Percentiles rank a stretch among this genome's conserved stretches.
phyloP scores from a whole-genome alignment of 306 rosid species.

The Comarum palustre region DNA sequence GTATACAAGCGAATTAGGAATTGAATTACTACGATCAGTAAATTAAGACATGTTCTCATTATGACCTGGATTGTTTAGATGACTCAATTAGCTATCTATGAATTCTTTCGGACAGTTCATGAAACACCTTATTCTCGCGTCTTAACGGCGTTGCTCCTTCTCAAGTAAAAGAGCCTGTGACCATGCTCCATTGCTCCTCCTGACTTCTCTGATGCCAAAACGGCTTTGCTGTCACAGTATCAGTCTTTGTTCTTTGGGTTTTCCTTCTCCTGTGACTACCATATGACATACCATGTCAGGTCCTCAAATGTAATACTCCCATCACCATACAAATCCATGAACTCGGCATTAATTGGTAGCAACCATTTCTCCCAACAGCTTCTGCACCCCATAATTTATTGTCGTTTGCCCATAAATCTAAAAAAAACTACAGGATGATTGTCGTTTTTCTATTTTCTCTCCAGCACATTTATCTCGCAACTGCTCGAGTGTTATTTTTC shows the following conservation, averaged over 20 bases:
- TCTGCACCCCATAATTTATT: conserved; percentile 17
- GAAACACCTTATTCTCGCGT: no score
- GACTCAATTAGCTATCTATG: no score
- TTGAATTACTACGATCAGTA: no score
- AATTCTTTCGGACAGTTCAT: no score
- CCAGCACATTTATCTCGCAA: no score
- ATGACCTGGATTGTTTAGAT: no score
- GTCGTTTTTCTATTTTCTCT: no score
- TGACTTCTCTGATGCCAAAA: conserved; percentile 18
- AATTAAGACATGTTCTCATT: no score
- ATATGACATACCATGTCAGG: conserved; percentile 24
- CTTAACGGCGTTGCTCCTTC: no score
- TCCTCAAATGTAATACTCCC: conserved; percentile 20
- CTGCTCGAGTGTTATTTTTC: no score
- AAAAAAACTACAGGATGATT: no score
- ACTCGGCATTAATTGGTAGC: conserved; percentile 44
- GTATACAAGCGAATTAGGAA: neutral
- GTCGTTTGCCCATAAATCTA: neutral
- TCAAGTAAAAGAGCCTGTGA: neutral
- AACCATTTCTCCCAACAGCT: conserved; percentile 49
- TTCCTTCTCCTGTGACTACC: conserved; percentile 3
- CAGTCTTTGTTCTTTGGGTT: conserved; percentile 1
- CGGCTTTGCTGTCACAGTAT: conserved; percentile 22
- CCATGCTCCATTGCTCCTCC: neutral
- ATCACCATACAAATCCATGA: conserved; percentile 12